A percentile compares a stretch with the other conserved stretches of the same genome.
Conservation (phyloP, 257 asterid species). For the Lithospermum erythrorhizon region DNA sequence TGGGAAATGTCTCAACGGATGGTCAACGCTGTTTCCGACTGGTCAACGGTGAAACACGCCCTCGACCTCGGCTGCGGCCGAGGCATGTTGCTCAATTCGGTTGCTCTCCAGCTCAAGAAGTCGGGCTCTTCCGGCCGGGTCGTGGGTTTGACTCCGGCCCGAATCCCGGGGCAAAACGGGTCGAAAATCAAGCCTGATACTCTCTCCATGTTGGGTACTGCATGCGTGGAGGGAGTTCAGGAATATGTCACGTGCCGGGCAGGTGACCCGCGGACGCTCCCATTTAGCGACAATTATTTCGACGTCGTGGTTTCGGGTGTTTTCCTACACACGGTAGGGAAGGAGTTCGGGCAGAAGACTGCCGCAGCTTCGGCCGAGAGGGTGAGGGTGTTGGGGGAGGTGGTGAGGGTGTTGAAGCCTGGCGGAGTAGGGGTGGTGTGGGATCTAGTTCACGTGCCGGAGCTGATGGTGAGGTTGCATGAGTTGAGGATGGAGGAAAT, state of each 20-base stretch:
- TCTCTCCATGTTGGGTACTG: constrained; percentile 53
- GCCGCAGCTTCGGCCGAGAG: constrained; percentile 90
- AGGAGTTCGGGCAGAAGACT: constrained; percentile 64
- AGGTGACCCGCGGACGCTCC: constrained; percentile 77
- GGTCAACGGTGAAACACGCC: constrained; percentile 84
- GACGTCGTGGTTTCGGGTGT: constrained; percentile 95
- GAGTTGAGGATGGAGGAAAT: constrained; percentile 86
- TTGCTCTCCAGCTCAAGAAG: constrained; percentile 81
- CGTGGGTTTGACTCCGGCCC: constrained; percentile 70
- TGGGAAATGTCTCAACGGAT: constrained; percentile 95
- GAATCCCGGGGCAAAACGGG: neutral
- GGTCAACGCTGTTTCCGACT: constrained; percentile 64
- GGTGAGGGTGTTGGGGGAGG: constrained; percentile 73
- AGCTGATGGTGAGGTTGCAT: constrained; percentile 64
- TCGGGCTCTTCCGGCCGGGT: constrained; percentile 90
- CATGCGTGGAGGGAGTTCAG: constrained; percentile 82
- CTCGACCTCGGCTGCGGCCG: constrained; percentile 95
- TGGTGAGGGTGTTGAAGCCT: constrained; percentile 71
- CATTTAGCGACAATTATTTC: constrained; percentile 68
- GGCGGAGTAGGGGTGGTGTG: constrained; percentile 87
- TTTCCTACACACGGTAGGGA: constrained; percentile 85
- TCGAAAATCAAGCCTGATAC: constrained; percentile 18
- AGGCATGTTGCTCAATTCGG: constrained; percentile 82
- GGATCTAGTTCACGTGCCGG: constrained; percentile 86
- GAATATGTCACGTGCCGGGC: constrained; percentile 93